Base-by-base conservation (phyloP, 148 eudicot species). In the Chenopodium formosanum region DNA sequence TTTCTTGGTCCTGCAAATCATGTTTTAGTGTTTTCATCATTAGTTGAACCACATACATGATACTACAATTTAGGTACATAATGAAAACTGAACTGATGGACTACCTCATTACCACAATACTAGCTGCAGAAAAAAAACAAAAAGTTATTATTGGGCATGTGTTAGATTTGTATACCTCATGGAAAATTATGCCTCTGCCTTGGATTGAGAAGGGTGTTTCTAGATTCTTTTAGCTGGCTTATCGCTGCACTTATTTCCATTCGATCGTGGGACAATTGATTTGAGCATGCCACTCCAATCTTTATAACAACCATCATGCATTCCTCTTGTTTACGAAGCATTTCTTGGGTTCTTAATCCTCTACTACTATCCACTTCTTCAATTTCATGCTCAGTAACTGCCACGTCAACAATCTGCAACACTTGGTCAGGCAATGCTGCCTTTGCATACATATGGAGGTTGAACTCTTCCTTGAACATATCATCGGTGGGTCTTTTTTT, bases 201-300 rank as follows among this genome's bases (percentile, higher is more conserved):
- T 1, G 22, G 48, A 31, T 53, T 70, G 31, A 10, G 44, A 25
- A 75, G 46, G 75, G 31, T 52, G 10, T 75, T 52, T 75, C 53
- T 81, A 9, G 79, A 79, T 66, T 12, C n/a, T 34, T 7, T 44
- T 9, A 81, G 79, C 23, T 52, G 50, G 44, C 40, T 17, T 7
- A 67, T 29, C 23, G 67, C 79, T 48, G 68, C 79, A 52, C 23
- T 53, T 20, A 81, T 20, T 52, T 67, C 75, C 67, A 69, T 75
- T 4, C 79, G 67, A 34, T 75, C 58, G 2, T 12, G 53, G 12
- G 79, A 68, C 19, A 58, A 52, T 19, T 64, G 53, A 5, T 52
- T 75, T 48, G 83, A 81, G 64, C 79, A 81, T 4, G 79, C 79
- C 4, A 81, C 47, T 76, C 83, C 79, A 9, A 75, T 37, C 32